A percentile compares a stretch with the other conserved stretches of the same genome.
Conservation (phyloP, 495 filamentous ascomycete species). For the Bryoglossum gracile region DNA sequence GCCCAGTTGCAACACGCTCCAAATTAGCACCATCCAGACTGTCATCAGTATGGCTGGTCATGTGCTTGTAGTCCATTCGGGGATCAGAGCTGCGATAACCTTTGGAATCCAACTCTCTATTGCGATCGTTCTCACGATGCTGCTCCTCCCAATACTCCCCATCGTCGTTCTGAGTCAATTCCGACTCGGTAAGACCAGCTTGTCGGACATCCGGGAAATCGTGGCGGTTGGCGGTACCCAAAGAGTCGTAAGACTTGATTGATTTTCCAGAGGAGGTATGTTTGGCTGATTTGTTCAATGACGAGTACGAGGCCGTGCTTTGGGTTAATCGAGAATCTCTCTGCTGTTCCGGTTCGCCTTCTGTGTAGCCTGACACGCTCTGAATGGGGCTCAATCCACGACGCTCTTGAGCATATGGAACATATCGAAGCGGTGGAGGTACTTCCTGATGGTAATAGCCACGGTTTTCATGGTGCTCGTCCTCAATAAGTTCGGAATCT, state of each 20-base stretch:
- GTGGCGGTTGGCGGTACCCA: constrained; percentile 19
- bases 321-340: constrained; percentile 42
- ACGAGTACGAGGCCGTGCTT: constrained; percentile 40
- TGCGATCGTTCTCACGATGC: constrained; percentile 45
- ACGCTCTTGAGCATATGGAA: constrained; percentile 47
- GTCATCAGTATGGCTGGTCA: constrained; percentile 59
- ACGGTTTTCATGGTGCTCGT: no score
- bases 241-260: constrained; percentile 19
- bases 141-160: constrained; percentile 42
- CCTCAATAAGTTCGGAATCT: constrained; percentile 36
- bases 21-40: constrained; percentile 54
- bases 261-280: constrained; percentile 20
- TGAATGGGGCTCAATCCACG: constrained; percentile 79
- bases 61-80: constrained; percentile 44
- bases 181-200: constrained; percentile 29
- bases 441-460: constrained; percentile 37
- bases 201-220: constrained; percentile 29
- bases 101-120: constrained; percentile 42
- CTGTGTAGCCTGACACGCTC: constrained; percentile 71
- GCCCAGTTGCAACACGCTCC: constrained; percentile 54
- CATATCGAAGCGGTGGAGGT: constrained; percentile 44
- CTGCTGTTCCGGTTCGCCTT: constrained; percentile 40
- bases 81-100: constrained; percentile 30
- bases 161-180: constrained; percentile 29
- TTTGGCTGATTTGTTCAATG: constrained; percentile 23